Conservation (phyloP, 257 asterid genomes). For the Solanum etuberosum region DNA sequence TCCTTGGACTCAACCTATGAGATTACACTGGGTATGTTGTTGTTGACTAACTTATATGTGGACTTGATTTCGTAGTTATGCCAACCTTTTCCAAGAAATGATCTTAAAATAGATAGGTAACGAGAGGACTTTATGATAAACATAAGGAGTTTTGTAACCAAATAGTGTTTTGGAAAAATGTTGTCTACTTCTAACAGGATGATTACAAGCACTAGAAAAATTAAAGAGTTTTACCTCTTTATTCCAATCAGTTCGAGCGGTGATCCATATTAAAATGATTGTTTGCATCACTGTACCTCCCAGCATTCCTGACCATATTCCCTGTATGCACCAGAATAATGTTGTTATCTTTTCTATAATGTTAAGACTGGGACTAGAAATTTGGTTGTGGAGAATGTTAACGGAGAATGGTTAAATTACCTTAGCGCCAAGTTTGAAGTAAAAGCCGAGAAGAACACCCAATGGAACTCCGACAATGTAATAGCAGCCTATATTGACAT, state of each 20-base stretch:
- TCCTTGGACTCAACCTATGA: background rate
- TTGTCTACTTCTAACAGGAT: background rate
- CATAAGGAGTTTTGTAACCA: background rate
- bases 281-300: slow-evolving; percentile 60
- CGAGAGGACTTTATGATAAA: background rate
- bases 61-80: background rate
- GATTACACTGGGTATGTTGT: background rate
- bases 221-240: slow-evolving; percentile 29
- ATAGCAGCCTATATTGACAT: slow-evolving; percentile 24
- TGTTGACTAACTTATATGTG: background rate
- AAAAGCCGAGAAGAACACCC: slow-evolving; percentile 16
- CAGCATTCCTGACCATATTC: slow-evolving; percentile 63
- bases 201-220: background rate
- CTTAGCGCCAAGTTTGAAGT: slow-evolving; percentile 21
- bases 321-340: slow-evolving; percentile 18
- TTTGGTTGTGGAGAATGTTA: background rate
- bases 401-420: background rate
- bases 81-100: background rate
- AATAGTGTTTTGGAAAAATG: background rate
- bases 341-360: background rate
- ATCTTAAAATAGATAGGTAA: background rate
- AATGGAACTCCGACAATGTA: slow-evolving; percentile 24
- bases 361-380: background rate
- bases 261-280: slow-evolving; percentile 43
- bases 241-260: slow-evolving; percentile 48